Percentiles rank a stretch among this genome's conserved stretches.
phyloP scores from a whole-genome alignment of 306 rosid genomes.

The Glycine latifolia region DNA sequence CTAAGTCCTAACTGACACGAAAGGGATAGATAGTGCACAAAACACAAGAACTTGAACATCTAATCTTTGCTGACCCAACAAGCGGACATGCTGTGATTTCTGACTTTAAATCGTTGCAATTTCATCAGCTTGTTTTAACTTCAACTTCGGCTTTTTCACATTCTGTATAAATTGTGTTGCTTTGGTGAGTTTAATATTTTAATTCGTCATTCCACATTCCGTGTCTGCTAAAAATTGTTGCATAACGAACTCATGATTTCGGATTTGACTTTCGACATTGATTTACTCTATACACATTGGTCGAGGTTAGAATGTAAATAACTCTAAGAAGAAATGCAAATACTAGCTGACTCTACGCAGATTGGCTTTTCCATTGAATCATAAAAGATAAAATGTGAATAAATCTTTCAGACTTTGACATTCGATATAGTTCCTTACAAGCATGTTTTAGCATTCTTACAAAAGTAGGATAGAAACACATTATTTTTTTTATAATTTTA shows the following conservation, averaged over 20 bases:
- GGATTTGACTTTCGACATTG: conserved; percentile 2
- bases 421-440: background rate
- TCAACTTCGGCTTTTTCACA: background rate
- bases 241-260: conserved; percentile 21
- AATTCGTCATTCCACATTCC: background rate
- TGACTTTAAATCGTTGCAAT: conserved; percentile 31
- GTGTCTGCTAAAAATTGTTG: background rate
- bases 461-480: no score
- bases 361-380: background rate
- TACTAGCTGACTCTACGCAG: background rate
- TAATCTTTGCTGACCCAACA: conserved; percentile 14
- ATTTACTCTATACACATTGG: background rate
- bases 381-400: background rate
- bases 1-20: conserved; percentile 16
- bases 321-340: background rate
- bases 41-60: conserved; percentile 37
- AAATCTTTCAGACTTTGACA: background rate
- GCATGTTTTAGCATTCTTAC: no score
- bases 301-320: background rate
- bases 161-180: background rate
- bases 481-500: no score
- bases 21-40: conserved; percentile 39
- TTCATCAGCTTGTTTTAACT: conserved; percentile 18
- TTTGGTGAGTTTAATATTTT: conserved; percentile 18
- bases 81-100: conserved; percentile 39